These are phyloP conservation scores for Isochrysis galbana DNA, from an alignment of 78 protist species.

Conservation along the genomic window DNA sequence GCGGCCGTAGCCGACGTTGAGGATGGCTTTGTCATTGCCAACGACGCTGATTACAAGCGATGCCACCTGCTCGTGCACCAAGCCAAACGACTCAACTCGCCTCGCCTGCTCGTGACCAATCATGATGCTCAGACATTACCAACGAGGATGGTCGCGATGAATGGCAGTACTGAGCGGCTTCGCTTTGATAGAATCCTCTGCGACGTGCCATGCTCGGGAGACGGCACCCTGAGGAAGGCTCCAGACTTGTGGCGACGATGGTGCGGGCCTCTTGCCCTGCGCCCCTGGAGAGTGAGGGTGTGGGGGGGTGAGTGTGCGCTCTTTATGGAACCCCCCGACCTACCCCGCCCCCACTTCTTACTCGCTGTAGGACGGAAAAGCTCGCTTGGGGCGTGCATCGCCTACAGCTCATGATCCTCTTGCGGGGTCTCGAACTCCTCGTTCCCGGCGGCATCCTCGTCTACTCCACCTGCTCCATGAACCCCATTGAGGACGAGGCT, in stretches of 20 bases:
- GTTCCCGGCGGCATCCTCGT: conserved; percentile 36
- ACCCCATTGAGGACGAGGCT: conserved; percentile 69
- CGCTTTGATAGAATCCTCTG: conserved; percentile 56
- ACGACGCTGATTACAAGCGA: conserved; percentile 91
- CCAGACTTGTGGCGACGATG: conserved; percentile 85
- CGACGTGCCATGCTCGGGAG: conserved; percentile 77
- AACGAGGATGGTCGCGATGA: neutral
- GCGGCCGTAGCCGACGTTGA: neutral
- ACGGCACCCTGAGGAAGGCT: conserved; percentile 62
- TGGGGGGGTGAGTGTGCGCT: too few species aligned
- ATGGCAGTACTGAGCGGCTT: neutral
- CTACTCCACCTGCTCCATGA: conserved; percentile 67
- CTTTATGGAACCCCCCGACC: too few species aligned
- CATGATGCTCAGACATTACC: neutral
- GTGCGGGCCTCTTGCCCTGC: too few species aligned
- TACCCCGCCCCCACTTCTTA: too few species aligned
- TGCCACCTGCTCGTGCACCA: conserved; percentile 86
- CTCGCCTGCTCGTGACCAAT: conserved; percentile 74
- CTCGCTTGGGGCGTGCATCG: conserved; percentile 59
- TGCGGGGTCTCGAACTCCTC: conserved; percentile 72
- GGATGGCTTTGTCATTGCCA: conserved; percentile 84
- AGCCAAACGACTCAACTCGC: neutral
- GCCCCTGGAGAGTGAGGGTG: too few species aligned
- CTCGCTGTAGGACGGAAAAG: conserved; percentile 58
- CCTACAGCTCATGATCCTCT: neutral